phyloP scores from a whole-genome alignment of 768 basidiomycete species.

The Panellus pusillus region DNA sequence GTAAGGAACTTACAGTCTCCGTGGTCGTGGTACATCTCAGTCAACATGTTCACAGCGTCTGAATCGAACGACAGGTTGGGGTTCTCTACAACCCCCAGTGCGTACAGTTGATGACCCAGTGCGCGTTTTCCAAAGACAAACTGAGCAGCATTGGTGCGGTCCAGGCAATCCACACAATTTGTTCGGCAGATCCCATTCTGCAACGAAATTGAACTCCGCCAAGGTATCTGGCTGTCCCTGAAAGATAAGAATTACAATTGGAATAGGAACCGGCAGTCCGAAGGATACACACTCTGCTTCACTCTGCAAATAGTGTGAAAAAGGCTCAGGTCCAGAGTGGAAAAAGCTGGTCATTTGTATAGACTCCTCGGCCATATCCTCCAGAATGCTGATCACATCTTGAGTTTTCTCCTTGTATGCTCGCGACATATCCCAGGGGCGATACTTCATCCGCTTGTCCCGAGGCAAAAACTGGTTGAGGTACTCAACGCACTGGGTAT shows the following conservation, averaged over 20 bases:
- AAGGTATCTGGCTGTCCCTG: slow-evolving; percentile 37
- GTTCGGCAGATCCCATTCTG: slow-evolving; percentile 93
- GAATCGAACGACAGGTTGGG: slow-evolving; percentile 90
- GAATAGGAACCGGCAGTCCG: slow-evolving; percentile 12
- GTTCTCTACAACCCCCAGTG: slow-evolving; percentile 82
- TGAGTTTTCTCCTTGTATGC: slow-evolving; percentile 97
- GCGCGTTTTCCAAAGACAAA: slow-evolving; percentile 96
- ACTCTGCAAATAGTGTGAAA: slow-evolving; percentile 62
- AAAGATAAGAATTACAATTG: neutral
- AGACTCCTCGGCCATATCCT: slow-evolving; percentile 92
- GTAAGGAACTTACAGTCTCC: slow-evolving; percentile 71
- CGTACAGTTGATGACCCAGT: slow-evolving; percentile 92
- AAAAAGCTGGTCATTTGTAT: slow-evolving; percentile 93
- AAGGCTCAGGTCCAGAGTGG: slow-evolving; percentile 88
- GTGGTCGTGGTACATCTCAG: slow-evolving; percentile 98
- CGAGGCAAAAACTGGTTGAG: slow-evolving; percentile 93
- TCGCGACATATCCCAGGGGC: slow-evolving; percentile 95
- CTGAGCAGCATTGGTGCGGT: slow-evolving; percentile 95
- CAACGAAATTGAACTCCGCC: slow-evolving; percentile 70
- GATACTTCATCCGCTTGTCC: slow-evolving; percentile 84
- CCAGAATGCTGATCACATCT: slow-evolving; percentile 92
- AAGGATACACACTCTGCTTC: slow-evolving; percentile 38
- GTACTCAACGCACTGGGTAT: slow-evolving; percentile 88
- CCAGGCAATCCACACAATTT: slow-evolving; percentile 97
- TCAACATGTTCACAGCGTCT: slow-evolving; percentile 94